Evolutionary conservation across 495 filamentous ascomycete species (phyloP).

Genomic region (Penicillium pancosmium): DNA sequence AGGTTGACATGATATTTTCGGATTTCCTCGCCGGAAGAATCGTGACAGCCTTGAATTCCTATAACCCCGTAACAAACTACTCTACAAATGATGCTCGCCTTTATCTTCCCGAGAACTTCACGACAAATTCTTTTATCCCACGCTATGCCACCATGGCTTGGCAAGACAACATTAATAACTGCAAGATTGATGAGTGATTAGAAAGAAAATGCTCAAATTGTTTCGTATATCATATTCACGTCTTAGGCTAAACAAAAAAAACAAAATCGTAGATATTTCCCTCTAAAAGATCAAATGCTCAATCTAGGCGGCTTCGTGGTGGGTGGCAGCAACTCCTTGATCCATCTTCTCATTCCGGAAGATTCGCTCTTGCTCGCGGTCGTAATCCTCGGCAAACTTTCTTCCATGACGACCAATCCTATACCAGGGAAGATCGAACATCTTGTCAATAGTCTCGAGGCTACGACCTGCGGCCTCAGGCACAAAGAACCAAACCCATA

Average conservation of each 20-base stretch:
- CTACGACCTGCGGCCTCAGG: constrained; percentile 26
- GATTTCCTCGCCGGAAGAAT: constrained; percentile 11
- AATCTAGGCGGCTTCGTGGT: too few species aligned
- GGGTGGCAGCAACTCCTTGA: too few species aligned
- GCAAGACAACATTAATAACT: constrained; percentile 10
- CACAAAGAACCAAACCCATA: constrained; percentile 51
- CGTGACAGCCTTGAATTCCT: constrained; percentile 7
- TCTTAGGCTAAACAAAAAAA: too few species aligned
- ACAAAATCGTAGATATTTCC: too few species aligned
- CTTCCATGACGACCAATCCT: constrained; percentile 54
- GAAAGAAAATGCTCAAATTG: not conserved
- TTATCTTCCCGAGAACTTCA: constrained; percentile 13
- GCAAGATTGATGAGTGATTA: constrained; percentile 3
- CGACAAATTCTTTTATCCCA: constrained; percentile 10
- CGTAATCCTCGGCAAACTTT: constrained; percentile 6
- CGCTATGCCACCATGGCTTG: constrained; percentile 6
- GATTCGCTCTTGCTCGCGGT: too few species aligned
- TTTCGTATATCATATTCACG: too few species aligned
- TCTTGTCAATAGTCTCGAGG: constrained; percentile 50
- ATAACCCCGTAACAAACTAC: constrained; percentile 3
- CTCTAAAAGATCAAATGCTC: too few species aligned
- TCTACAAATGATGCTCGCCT: not conserved
- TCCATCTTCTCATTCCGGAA: too few species aligned
- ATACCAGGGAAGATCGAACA: constrained; percentile 63
- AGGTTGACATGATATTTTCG: constrained; percentile 11